A percentile compares a stretch with the other conserved stretches of the same genome.
Evolutionary conservation across 129 eudicot genomes (phyloP).

Genomic region (Centaurea solstitialis): DNA sequence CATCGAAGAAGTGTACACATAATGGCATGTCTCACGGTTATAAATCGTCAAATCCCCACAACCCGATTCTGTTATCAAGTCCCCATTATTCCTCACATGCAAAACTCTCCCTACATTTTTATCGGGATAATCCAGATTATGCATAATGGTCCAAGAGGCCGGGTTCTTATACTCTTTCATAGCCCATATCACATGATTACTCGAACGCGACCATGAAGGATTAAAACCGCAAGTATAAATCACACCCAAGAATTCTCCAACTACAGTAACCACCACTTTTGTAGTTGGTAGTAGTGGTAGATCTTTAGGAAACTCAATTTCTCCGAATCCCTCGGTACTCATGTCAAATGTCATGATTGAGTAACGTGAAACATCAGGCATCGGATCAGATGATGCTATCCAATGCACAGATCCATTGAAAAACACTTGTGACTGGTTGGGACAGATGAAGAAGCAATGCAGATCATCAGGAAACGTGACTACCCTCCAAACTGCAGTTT

Average conservation of each 20-base stretch:
- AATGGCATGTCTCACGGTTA: neutral
- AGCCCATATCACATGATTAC: slow-evolving; percentile 4
- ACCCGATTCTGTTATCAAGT: neutral
- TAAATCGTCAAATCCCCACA: neutral
- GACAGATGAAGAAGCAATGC: neutral
- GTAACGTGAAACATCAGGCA: neutral
- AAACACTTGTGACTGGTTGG: neutral
- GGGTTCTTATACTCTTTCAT: neutral
- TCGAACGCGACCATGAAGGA: neutral
- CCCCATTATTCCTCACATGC: neutral
- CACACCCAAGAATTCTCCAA: neutral
- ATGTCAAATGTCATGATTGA: slow-evolving; percentile 8
- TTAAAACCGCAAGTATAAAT: neutral
- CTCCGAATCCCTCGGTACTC: neutral
- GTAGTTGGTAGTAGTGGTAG: neutral
- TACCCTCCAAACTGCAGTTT: slow-evolving; percentile 1
- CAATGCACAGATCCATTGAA: neutral
- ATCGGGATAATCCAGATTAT: neutral
- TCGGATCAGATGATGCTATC: neutral
- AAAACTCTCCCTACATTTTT: neutral
- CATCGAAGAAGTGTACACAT: neutral
- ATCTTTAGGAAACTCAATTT: neutral
- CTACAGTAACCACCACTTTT: neutral
- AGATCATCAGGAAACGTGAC: neutral
- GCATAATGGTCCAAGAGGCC: neutral